Base-by-base conservation (phyloP, 1,284 basidiomycete genomes). In the Amylostereum areolatum region DNA sequence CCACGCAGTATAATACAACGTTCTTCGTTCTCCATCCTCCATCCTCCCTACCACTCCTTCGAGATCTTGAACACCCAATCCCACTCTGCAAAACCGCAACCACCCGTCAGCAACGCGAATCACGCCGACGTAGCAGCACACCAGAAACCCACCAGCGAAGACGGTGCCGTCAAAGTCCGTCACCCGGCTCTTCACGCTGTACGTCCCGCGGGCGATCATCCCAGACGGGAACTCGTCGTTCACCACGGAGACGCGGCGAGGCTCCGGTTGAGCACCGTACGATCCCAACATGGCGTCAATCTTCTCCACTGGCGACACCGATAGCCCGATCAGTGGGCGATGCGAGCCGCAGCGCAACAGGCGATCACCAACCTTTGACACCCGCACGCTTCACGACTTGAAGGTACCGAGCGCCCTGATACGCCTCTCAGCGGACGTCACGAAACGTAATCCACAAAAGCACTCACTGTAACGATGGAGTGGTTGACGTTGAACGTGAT, bases 271-370 rank as follows among this genome's bases (percentile, higher is more conserved):
- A 28, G 86, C 84, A 5, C 88, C 85, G 65, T 90, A 95, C 2
- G 89, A 92, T 29, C 92, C 92, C 33, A 94, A 78, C 92, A 95
- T 95, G 61, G 89, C 80, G 59, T 94, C 91, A 61, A 92, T 65
- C 66, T 88, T 92, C 66, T 92, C 92, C 57, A 93, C 91, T 91
- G 60, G 7, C 43, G 35, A 10, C 48, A 41, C 45, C 28, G 44
- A 43, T 49, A 37, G 42, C 45, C 45, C 43, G 47, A 43, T 33
- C 4, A 24, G 28, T 29, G n/a, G 9, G 32, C 28, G 27, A 47
- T 53, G 18, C 18, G 18, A 18, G 18, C 18, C 18, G 18, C 18
- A 18, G 18, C 18, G 18, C 18, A 58, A 54, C 37, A 31, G 35
- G 40, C 24, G 9, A 18, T 12, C 35, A 45, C 59, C 53, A 53